Evolutionary conservation across 2,329 filamentous ascomycete species (phyloP).

Genomic region (Fusarium verrucosum): DNA sequence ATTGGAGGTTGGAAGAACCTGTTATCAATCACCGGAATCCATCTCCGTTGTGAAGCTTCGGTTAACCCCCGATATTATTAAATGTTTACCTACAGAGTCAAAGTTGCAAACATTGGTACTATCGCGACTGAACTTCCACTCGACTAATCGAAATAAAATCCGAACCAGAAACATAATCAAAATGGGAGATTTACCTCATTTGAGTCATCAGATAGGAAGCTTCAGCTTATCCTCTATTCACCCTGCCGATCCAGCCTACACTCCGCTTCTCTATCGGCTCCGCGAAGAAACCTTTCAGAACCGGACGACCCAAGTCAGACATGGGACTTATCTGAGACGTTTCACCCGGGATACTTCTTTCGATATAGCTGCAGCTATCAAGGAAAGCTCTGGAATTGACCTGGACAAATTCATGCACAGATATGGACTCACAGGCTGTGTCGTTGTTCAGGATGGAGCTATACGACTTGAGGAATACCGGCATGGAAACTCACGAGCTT

Average conservation of each 20-base stretch:
- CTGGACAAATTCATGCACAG: slow-evolving; percentile 18
- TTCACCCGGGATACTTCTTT: slow-evolving; percentile 13
- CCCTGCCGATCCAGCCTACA: slow-evolving; percentile 24
- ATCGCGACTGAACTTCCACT: not conserved
- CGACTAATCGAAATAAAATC: not conserved
- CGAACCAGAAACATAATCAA: not conserved
- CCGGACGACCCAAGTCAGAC: slow-evolving; percentile 25
- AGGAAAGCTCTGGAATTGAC: not conserved
- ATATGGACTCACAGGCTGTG: slow-evolving; percentile 26
- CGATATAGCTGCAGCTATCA: not conserved
- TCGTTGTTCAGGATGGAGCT: slow-evolving; percentile 13
- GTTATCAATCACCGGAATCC: not conserved
- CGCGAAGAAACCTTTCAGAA: slow-evolving; percentile 32
- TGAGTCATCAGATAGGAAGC: slow-evolving; percentile 21
- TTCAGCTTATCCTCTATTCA: slow-evolving; percentile 21
- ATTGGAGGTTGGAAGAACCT: slow-evolving; percentile 1
- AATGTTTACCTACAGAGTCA: too few species aligned
- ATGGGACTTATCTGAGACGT: slow-evolving; percentile 20
- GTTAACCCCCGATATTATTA: not conserved
- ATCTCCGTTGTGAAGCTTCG: not conserved
- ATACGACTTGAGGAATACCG: slow-evolving; percentile 27
- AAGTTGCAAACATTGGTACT: not conserved
- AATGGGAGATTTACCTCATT: slow-evolving; percentile 6
- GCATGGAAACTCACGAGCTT: slow-evolving; percentile 25
- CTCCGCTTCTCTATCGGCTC: slow-evolving; percentile 31